Evolutionary conservation across 2,329 filamentous ascomycete species (phyloP).

Genomic region (Cytospora piceicola): DNA sequence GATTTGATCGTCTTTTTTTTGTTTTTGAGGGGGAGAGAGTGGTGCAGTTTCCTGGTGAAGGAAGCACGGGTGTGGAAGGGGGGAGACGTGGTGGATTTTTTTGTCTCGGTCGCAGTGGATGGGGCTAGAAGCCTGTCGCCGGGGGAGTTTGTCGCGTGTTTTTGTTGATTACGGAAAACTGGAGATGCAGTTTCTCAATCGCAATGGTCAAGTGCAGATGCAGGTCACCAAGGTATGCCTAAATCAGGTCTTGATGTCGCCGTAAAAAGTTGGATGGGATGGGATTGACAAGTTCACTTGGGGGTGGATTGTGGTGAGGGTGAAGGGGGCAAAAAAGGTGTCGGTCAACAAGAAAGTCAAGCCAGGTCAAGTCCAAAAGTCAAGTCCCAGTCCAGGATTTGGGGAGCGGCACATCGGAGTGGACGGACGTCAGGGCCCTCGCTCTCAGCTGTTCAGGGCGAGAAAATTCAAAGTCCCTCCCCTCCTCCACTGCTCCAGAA

Average conservation of each 20-base stretch:
- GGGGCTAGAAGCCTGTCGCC: slow-evolving; percentile 26
- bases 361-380: neutral
- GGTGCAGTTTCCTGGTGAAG: slow-evolving; percentile 20
- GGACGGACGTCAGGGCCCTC: slow-evolving; percentile 1
- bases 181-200: slow-evolving; percentile 23
- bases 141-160: slow-evolving; percentile 25
- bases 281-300: slow-evolving; percentile 29
- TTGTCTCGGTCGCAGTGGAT: slow-evolving; percentile 24
- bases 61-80: slow-evolving; percentile 25
- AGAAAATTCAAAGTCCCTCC: slow-evolving; percentile 12
- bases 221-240: slow-evolving; percentile 26
- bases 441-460: neutral
- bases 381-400: slow-evolving; percentile 17
- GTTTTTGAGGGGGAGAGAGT: too few species aligned
- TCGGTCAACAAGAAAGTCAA: slow-evolving; percentile 28
- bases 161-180: slow-evolving; percentile 21
- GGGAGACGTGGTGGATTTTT: slow-evolving; percentile 26
- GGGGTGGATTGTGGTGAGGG: slow-evolving; percentile 19
- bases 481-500: slow-evolving; percentile 2
- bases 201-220: slow-evolving; percentile 14
- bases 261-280: slow-evolving; percentile 19
- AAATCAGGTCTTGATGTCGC: slow-evolving; percentile 30
- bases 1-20: slow-evolving; percentile 22
- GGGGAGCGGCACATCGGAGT: slow-evolving; percentile 27
- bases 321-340: slow-evolving; percentile 6